Conservation (phyloP, 345 rosid genomes). For the sweet orange (Citrus sinensis) region DVS_A1.0 CM039162.1:30578001-30578500, state of each 20-base stretch:
- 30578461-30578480: background rate
- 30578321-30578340: background rate
- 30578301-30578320: background rate
- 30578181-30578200: slow-evolving; percentile 89
- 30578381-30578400: background rate
- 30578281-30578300: background rate
- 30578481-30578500: background rate
- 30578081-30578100: background rate
- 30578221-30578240: slow-evolving; percentile 99
- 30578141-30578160: slow-evolving; percentile 18
- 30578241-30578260: slow-evolving; percentile 75
- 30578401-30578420: background rate
- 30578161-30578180: slow-evolving; percentile 67
- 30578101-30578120: background rate
- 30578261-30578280: slow-evolving; percentile 2
- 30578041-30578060: background rate
- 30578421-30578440: slow-evolving; percentile 1
- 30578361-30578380: background rate
- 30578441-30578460: background rate
- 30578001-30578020: background rate
- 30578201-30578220: slow-evolving; percentile 92
- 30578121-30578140: background rate
- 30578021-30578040: background rate
- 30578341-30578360: background rate
- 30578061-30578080: background rate